A percentile compares a stretch with the other conserved stretches of the same genome.
Conservation (phyloP, 2,329 filamentous ascomycete genomes). For the Xylariaceae sp. region DNA sequence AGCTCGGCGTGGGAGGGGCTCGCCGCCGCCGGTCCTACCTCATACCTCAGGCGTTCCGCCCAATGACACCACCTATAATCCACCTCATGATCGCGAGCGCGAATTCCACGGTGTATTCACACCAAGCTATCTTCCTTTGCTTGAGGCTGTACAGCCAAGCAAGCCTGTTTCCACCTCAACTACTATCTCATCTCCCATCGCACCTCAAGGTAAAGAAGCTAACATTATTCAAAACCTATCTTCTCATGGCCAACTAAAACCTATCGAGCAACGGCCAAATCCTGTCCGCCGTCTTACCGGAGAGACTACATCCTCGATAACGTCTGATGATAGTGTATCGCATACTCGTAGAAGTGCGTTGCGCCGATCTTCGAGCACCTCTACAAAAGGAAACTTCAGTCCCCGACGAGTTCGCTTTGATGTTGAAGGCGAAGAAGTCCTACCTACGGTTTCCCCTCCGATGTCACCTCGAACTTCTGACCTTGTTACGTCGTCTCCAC, state of each 20-base stretch:
- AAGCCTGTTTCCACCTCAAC: slow-evolving; percentile 27
- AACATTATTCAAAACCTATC: slow-evolving; percentile 31
- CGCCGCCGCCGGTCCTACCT: slow-evolving; percentile 49
- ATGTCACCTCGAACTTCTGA: slow-evolving; percentile 35
- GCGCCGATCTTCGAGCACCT: slow-evolving; percentile 60
- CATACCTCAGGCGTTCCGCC: slow-evolving; percentile 46
- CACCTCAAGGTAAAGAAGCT: slow-evolving; percentile 30
- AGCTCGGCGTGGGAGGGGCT: slow-evolving; percentile 38
- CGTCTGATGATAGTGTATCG: slow-evolving; percentile 59
- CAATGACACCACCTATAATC: slow-evolving; percentile 48
- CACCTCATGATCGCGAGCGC: slow-evolving; percentile 58
- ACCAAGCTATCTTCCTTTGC: slow-evolving; percentile 65
- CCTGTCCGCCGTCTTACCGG: slow-evolving; percentile 51
- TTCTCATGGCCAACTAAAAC: slow-evolving; percentile 25
- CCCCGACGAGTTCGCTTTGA: slow-evolving; percentile 69
- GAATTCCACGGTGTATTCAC: slow-evolving; percentile 69
- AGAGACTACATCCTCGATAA: slow-evolving; percentile 56
- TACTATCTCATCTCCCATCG: slow-evolving; percentile 18
- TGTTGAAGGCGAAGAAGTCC: slow-evolving; percentile 64
- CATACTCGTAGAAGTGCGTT: slow-evolving; percentile 60
- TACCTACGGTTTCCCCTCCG: slow-evolving; percentile 64
- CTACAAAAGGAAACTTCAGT: slow-evolving; percentile 54
- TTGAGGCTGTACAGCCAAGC: slow-evolving; percentile 53
- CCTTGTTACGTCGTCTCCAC: slow-evolving; percentile 38
- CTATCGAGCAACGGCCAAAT: slow-evolving; percentile 39